These are phyloP conservation scores for Jackrogersella multiformis DNA, from an alignment of 495 filamentous ascomycete genomes.

Conservation along the genomic window DNA sequence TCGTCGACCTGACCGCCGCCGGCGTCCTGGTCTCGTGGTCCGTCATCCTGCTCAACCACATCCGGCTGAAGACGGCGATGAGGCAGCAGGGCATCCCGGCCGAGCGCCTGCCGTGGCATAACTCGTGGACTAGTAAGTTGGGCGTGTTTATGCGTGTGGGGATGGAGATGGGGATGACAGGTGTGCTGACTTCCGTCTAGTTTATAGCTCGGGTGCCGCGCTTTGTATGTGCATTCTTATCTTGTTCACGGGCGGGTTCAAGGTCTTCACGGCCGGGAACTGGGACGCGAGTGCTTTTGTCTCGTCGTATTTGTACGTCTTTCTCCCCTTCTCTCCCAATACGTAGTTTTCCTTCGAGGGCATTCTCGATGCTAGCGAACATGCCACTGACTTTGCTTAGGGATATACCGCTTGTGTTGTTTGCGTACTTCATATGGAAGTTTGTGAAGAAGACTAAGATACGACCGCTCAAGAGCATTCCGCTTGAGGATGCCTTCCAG, in stretches of 20 bases:
- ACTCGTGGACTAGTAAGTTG: conserved; percentile 51
- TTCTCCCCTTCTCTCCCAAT: neutral
- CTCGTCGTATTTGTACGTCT: conserved; percentile 59
- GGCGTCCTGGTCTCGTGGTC: conserved; percentile 66
- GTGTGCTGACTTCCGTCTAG: conserved; percentile 33
- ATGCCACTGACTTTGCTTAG: conserved; percentile 41
- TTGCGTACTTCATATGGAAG: conserved; percentile 65
- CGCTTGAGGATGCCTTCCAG: conserved; percentile 52
- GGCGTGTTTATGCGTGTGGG: neutral
- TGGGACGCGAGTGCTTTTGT: conserved; percentile 59
- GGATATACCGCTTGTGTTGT: conserved; percentile 64
- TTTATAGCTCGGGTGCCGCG: conserved; percentile 49
- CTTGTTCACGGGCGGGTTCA: conserved; percentile 58
- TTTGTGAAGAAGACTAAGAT: conserved; percentile 62
- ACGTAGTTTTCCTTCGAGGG: no score
- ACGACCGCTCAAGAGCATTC: conserved; percentile 61
- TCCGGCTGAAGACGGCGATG: conserved; percentile 55
- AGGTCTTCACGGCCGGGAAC: conserved; percentile 58
- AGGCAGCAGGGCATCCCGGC: conserved; percentile 52
- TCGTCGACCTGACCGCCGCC: conserved; percentile 64
- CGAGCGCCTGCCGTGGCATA: conserved; percentile 55
- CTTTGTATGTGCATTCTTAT: conserved; percentile 58
- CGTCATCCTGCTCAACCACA: conserved; percentile 57
- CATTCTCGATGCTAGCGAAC: conserved; percentile 6
- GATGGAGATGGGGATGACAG: neutral